Percentiles rank a stretch among this genome's conserved stretches.
Evolutionary conservation across 768 basidiomycete genomes (phyloP).

Genomic region (Termitomyces sp.): DNA sequence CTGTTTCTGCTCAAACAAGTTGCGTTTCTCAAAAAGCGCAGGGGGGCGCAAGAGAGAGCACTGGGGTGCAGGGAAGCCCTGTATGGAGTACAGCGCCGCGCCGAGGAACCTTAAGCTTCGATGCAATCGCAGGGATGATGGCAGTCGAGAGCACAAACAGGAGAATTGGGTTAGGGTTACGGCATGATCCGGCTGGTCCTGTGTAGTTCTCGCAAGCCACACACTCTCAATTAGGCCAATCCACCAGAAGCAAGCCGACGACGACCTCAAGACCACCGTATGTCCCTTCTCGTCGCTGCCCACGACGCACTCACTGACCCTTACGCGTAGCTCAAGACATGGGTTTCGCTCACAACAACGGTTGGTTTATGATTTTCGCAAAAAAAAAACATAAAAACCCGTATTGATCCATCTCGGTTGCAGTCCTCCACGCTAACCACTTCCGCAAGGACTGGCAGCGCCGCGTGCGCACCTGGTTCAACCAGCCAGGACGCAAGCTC

Average conservation of each 20-base stretch:
- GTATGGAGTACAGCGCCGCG: slow-evolving; percentile 5
- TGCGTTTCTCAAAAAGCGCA: slow-evolving; percentile 45
- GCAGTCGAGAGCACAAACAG: neutral
- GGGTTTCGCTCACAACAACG: slow-evolving; percentile 83
- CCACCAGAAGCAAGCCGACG: slow-evolving; percentile 29
- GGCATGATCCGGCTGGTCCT: slow-evolving; percentile 35
- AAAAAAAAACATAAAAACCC: neutral
- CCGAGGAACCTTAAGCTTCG: neutral
- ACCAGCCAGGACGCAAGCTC: slow-evolving; percentile 98
- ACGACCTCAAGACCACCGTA: slow-evolving; percentile 49
- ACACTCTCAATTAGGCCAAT: slow-evolving; percentile 20
- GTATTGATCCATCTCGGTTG: neutral
- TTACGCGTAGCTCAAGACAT: slow-evolving; percentile 47
- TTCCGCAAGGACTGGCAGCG: slow-evolving; percentile 99
- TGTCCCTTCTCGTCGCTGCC: slow-evolving; percentile 13
- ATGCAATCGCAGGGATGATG: neutral
- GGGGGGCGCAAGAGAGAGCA: slow-evolving; percentile 56
- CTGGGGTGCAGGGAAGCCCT: neutral
- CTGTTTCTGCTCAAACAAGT: slow-evolving; percentile 37
- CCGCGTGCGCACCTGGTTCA: slow-evolving; percentile 96
- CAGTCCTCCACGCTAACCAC: slow-evolving; percentile 90
- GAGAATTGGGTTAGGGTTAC: slow-evolving; percentile 29
- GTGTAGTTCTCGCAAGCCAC: slow-evolving; percentile 41
- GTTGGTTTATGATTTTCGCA: slow-evolving; percentile 32
- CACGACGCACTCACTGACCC: slow-evolving; percentile 15